These are phyloP conservation scores for Neoboletus brunneissimus DNA, from an alignment of 768 basidiomycete species.

Conservation along the genomic window DNA sequence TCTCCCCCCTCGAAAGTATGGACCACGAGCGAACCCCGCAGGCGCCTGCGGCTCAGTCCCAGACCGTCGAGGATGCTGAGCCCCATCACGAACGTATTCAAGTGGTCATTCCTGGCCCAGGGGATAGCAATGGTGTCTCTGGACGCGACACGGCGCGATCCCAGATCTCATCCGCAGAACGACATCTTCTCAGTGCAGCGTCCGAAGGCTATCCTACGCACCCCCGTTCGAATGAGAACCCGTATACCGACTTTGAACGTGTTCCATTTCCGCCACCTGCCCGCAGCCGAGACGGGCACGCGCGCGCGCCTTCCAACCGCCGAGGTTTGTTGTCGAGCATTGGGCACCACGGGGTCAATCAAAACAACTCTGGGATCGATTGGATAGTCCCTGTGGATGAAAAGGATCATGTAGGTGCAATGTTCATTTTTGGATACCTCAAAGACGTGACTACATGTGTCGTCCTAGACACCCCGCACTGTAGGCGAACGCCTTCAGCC, in stretches of 20 bases:
- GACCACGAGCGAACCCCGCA: slow-evolving; percentile 6
- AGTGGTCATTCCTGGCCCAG: background rate
- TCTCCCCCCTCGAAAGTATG: slow-evolving; percentile 13
- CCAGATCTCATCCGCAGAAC: slow-evolving; percentile 5
- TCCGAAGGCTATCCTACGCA: slow-evolving; percentile 4
- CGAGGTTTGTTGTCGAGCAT: background rate
- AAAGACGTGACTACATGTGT: background rate
- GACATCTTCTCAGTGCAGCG: slow-evolving; percentile 2
- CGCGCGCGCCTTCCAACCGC: slow-evolving; percentile 13
- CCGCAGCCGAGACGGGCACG: slow-evolving; percentile 17
- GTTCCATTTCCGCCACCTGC: slow-evolving; percentile 1
- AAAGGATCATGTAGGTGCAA: slow-evolving; percentile 17
- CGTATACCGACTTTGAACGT: slow-evolving; percentile 7
- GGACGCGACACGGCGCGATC: background rate
- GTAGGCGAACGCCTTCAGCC: slow-evolving; percentile 53
- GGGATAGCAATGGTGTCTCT: background rate
- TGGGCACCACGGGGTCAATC: background rate
- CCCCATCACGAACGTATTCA: slow-evolving; percentile 5
- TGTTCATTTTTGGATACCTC: background rate
- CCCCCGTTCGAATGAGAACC: slow-evolving; percentile 1
- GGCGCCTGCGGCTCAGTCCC: background rate
- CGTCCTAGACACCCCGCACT: slow-evolving; percentile 32
- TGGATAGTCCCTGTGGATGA: slow-evolving; percentile 27
- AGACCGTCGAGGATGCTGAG: background rate
- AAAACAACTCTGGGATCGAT: slow-evolving; percentile 15